Evolutionary conservation across 352 stramenopile species (phyloP).

Genomic region (Phytophthora pinifolia): DNA sequence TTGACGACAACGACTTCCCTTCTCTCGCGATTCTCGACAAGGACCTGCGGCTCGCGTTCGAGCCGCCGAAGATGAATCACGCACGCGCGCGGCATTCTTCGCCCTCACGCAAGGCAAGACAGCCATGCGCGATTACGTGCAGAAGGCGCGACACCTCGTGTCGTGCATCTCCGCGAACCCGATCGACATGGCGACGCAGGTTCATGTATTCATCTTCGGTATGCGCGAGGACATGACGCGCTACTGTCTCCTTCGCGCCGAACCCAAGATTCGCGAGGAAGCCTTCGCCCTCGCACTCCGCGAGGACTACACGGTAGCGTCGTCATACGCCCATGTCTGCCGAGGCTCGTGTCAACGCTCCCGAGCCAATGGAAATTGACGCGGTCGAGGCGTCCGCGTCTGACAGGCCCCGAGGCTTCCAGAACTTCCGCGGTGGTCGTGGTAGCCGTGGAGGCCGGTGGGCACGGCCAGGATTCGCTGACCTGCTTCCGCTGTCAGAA

Average conservation of each 20-base stretch:
- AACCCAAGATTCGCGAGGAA: constrained; percentile 11
- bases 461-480: too few species aligned
- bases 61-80: too few species aligned
- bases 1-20: too few species aligned
- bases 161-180: constrained; percentile 6
- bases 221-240: too few species aligned
- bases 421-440: too few species aligned
- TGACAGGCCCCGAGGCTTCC: too few species aligned
- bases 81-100: constrained; percentile 16
- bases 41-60: constrained; percentile 12
- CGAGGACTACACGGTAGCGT: constrained; percentile 21
- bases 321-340: constrained; percentile 2
- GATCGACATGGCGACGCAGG: constrained; percentile 12
- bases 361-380: constrained; percentile 20
- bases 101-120: constrained; percentile 17
- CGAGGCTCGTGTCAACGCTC: background rate
- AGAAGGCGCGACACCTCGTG: constrained; percentile 2
- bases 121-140: constrained; percentile 8
- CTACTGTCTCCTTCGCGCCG: too few species aligned
- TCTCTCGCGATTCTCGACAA: too few species aligned
- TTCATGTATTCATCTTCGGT: constrained; percentile 20
- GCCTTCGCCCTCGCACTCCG: constrained; percentile 12
- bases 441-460: too few species aligned
- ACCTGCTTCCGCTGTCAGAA: too few species aligned
- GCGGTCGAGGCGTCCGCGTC: too few species aligned